These are phyloP conservation scores for Amniculicola lignicola DNA, from an alignment of 495 filamentous ascomycete genomes.

Conservation along the genomic window DNA sequence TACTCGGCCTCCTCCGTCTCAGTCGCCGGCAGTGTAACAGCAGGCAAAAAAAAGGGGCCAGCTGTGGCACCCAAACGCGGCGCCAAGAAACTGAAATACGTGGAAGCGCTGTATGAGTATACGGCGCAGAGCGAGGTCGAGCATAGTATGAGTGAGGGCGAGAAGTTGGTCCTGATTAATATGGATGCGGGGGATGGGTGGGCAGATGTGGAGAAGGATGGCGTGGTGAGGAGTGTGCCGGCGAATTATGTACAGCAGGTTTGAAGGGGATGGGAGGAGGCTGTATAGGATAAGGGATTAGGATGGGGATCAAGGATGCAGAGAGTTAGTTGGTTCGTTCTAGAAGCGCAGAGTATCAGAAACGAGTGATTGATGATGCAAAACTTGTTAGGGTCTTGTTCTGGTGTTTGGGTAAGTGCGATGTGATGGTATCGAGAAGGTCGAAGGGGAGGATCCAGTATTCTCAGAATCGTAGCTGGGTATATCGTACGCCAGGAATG, in stretches of 20 bases:
- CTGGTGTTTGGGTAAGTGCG: too few relatives aligned
- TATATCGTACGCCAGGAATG: too few relatives aligned
- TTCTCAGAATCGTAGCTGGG: too few relatives aligned
- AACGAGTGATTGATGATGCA: too few relatives aligned
- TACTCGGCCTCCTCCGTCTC: slow-evolving; percentile 56
- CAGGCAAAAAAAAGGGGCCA: slow-evolving; percentile 80
- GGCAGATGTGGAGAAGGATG: slow-evolving; percentile 91
- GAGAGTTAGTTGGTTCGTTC: too few relatives aligned
- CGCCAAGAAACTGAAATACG: slow-evolving; percentile 92
- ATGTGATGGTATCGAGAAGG: too few relatives aligned
- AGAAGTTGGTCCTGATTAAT: slow-evolving; percentile 82
- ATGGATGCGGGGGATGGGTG: slow-evolving; percentile 89
- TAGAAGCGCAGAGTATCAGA: too few relatives aligned
- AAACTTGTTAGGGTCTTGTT: too few relatives aligned
- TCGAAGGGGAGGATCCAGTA: too few relatives aligned
- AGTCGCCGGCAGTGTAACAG: slow-evolving; percentile 33
- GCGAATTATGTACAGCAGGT: slow-evolving; percentile 88
- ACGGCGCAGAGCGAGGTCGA: slow-evolving; percentile 79
- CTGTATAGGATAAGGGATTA: too few relatives aligned
- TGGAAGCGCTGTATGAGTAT: slow-evolving; percentile 91
- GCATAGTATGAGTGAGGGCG: slow-evolving; percentile 85
- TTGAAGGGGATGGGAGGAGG: too few relatives aligned
- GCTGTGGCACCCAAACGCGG: slow-evolving; percentile 88
- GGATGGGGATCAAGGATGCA: too few relatives aligned
- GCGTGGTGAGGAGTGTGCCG: slow-evolving; percentile 87